A percentile compares a stretch with the other conserved stretches of the same genome.
phyloP scores from a whole-genome alignment of 805 yeast species.

The Kurtzmaniella cleridarum region DNA sequence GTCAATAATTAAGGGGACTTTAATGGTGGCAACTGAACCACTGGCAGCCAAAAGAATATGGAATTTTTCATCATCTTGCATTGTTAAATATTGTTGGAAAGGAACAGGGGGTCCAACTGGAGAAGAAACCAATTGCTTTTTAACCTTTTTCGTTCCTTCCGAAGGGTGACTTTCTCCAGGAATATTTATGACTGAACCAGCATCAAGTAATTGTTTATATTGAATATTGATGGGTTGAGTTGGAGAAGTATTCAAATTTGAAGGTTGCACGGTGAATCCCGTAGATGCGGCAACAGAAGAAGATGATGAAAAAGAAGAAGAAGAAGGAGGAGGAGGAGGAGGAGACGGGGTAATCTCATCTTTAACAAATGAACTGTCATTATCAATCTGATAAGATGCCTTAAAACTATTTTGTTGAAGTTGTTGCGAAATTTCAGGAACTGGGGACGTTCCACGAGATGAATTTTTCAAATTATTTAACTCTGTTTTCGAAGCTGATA shows the following conservation, averaged over 20 bases:
- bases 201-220: not conserved
- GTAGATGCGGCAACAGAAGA: slow-evolving; percentile 3
- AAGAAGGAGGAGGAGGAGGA: slow-evolving; percentile 9
- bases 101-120: slow-evolving; percentile 66
- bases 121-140: slow-evolving; percentile 50
- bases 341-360: not conserved
- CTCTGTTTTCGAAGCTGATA: no score
- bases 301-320: slow-evolving; percentile 2
- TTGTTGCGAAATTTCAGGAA: no score
- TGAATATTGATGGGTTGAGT: slow-evolving; percentile 18
- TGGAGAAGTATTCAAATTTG: slow-evolving; percentile 11
- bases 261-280: slow-evolving; percentile 11
- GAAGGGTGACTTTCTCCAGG: slow-evolving; percentile 14
- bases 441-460: no score
- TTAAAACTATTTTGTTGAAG: no score
- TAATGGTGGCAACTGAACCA: slow-evolving; percentile 95
- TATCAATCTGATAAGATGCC: no score
- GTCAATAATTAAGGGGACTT: slow-evolving; percentile 83
- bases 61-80: slow-evolving; percentile 75
- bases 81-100: slow-evolving; percentile 64
- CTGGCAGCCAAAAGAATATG: slow-evolving; percentile 91
- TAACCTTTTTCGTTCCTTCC: slow-evolving; percentile 27
- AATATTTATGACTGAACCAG: not conserved
- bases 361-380: no score
- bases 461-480: no score